Evolutionary conservation across 345 rosid species (phyloP).

Genomic region (Brassica juncea): DNA sequence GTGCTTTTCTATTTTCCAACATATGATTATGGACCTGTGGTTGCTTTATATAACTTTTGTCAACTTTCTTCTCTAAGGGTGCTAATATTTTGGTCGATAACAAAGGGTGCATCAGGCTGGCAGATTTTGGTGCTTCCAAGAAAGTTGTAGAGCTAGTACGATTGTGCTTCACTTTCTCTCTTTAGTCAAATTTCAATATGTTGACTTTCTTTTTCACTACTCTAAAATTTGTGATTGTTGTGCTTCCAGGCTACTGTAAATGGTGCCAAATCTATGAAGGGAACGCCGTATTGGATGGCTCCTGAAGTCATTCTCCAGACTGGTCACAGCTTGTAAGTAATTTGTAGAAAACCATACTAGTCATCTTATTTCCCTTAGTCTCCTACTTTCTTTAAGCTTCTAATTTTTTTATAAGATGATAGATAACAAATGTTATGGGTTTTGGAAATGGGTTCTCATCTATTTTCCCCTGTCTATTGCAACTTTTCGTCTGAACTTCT

Average conservation of each 20-base stretch:
- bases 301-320: conserved; percentile 96
- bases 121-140: conserved; percentile 94
- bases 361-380: not conserved
- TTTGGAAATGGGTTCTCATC: not conserved
- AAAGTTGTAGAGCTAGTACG: conserved; percentile 71
- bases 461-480: not conserved
- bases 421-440: conserved; percentile 7
- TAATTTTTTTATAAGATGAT: conserved; percentile 10
- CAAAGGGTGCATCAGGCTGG: conserved; percentile 86
- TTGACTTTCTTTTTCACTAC: conserved; percentile 14
- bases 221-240: conserved; percentile 4
- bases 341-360: conserved; percentile 7
- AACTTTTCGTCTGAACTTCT: conserved; percentile 23
- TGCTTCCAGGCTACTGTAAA: conserved; percentile 70
- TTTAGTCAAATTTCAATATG: not conserved
- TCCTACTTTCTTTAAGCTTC: not conserved
- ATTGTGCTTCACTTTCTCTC: conserved; percentile 1
- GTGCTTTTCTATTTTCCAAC: conserved; percentile 36
- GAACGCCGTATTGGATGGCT: conserved; percentile 97
- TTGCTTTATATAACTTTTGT: conserved; percentile 6
- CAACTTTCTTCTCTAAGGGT: conserved; percentile 52
- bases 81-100: conserved; percentile 91
- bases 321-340: conserved; percentile 86
- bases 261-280: conserved; percentile 95
- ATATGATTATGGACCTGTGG: not conserved